Base-by-base conservation (phyloP, 306 rosid species). In the Gastrolobium bilobum region DNA sequence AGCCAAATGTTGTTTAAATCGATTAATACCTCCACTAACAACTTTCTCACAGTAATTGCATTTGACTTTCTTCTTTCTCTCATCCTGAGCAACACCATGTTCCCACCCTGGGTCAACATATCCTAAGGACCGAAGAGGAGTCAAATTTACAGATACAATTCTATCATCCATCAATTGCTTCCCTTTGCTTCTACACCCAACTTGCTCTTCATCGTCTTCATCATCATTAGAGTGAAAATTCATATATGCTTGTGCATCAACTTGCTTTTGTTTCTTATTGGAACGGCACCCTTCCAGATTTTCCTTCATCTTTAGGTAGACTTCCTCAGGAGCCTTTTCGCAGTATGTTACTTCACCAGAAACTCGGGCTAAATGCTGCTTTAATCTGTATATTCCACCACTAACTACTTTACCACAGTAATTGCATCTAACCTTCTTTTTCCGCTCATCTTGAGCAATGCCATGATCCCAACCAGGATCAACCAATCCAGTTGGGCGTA, bases 391-490 rank as follows among this genome's bases (percentile, higher is more conserved):
- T 79, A 92, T 92, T 53, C 99, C 99, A 74, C 99, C 99, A 63
- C 99, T 95, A 53, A 95, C 99, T 76, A 95, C 43, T 89, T 95
- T 95, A 26, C 99, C 99, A 73, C 99, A 92, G 86, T 92, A 95
- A 82, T 95, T 95, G 88, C 99, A 95, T 75, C 91, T 91, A 68
- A 95, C 99, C 82, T 92, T 95, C 94, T 92, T 95, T 88, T 95
- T 95, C 80, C 90, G 90, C 88, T 90, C 99, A 80, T 95, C 99
- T 83, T 92, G 98, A 68, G 99, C 96, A 77, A 79, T 63, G 10
- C 98, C 99, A 84, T 95, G 98, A 78, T 95, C 98, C 99, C 99
- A 95, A 47, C 99, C 99, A 4, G 98, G 99, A 85, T 95, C 97
- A 61, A 91, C 86, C 85, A 91, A 86, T 70, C 98, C 99, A 44